Percentiles rank a stretch among this genome's conserved stretches.
Evolutionary conservation across 2,329 filamentous ascomycete genomes (phyloP).

Genomic region (Penicillium sp.): DNA sequence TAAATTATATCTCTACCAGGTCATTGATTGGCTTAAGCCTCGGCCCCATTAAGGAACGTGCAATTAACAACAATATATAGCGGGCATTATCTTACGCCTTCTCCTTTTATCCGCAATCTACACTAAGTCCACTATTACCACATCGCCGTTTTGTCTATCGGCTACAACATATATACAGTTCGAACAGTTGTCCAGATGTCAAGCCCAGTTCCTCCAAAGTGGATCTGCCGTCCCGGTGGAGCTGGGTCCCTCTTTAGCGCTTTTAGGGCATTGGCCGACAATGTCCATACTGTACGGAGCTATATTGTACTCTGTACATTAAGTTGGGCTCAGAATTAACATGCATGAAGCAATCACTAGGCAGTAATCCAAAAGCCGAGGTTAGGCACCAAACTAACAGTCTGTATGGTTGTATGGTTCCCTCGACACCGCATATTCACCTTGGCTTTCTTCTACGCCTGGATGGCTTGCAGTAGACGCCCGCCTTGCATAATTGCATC

Average conservation of each 20-base stretch:
- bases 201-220: conserved; percentile 12
- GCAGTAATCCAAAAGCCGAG: background rate
- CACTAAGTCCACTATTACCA: background rate
- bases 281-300: conserved; percentile 2
- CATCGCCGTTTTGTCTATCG: background rate
- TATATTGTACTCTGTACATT: no score
- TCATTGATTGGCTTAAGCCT: conserved; percentile 14
- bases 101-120: background rate
- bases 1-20: conserved; percentile 1
- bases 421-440: conserved; percentile 3
- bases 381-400: conserved; percentile 11
- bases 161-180: no score
- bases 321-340: background rate
- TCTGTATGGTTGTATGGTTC: background rate
- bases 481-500: conserved; percentile 23
- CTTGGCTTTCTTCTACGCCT: conserved; percentile 8
- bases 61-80: background rate
- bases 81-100: background rate
- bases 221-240: conserved; percentile 14
- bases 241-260: conserved; percentile 10
- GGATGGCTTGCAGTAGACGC: conserved; percentile 19
- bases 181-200: background rate
- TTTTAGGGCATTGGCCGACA: conserved; percentile 10
- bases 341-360: background rate
- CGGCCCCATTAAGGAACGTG: conserved; percentile 7